Conservation (phyloP, 495 filamentous ascomycete species). For the Daldinia grandis region DNA sequence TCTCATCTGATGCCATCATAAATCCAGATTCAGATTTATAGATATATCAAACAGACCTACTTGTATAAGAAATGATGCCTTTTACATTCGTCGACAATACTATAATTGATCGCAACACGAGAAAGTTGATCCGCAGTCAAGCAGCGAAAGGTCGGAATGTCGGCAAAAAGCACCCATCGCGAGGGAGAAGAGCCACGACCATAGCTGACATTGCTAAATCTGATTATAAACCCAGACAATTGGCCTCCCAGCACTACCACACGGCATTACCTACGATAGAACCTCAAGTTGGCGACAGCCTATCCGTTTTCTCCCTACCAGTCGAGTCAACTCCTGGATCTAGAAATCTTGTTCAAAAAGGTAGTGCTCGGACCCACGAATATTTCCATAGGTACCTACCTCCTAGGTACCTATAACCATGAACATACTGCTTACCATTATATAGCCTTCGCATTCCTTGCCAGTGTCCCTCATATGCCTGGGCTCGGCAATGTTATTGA, state of each 20-base stretch:
- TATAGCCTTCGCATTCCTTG: not conserved
- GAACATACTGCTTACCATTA: not conserved
- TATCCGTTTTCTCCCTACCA: not conserved
- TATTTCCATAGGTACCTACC: not conserved
- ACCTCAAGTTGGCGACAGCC: not conserved
- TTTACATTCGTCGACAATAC: not conserved
- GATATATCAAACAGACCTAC: not conserved
- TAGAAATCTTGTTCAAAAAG: not conserved
- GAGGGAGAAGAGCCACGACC: not conserved
- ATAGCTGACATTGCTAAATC: not conserved
- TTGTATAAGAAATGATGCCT: not conserved
- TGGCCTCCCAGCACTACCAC: not conserved
- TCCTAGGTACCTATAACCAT: not conserved
- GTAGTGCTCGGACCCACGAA: not conserved
- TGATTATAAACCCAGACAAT: not conserved
- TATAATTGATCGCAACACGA: not conserved
- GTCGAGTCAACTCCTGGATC: not conserved
- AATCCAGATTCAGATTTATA: not conserved
- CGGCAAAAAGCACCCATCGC: slow-evolving; percentile 1
- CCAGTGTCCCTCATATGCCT: not conserved
- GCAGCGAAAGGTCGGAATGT: slow-evolving; percentile 1
- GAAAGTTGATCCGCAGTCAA: not conserved
- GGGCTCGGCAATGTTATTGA: not conserved
- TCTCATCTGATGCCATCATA: not conserved
- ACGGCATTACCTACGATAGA: not conserved